Evolutionary conservation across 208 protist species (phyloP).

Genomic region (Entamoeba moshkovskii): DNA sequence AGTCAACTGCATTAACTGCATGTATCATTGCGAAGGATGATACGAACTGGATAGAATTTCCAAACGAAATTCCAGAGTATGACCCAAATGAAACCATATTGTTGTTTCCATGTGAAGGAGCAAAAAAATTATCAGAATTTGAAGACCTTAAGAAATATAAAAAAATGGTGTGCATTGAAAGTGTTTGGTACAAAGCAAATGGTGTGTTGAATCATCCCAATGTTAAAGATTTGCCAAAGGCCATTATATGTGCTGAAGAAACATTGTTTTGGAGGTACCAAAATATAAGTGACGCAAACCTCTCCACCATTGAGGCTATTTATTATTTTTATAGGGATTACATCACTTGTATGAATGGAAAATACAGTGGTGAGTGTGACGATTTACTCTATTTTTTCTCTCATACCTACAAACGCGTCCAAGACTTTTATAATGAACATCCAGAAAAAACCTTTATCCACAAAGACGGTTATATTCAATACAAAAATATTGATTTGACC

Average conservation of each 20-base stretch:
- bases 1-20: conserved; percentile 25
- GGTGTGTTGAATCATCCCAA: conserved; percentile 3
- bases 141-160: conserved; percentile 13
- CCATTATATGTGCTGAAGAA: conserved; percentile 12
- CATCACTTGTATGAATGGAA: conserved; percentile 8
- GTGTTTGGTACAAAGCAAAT: conserved; percentile 16
- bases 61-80: conserved; percentile 20
- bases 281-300: not conserved
- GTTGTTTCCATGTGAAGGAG: conserved; percentile 15
- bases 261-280: conserved; percentile 27
- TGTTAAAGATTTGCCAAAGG: not conserved
- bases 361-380: conserved; percentile 13
- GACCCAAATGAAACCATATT: conserved; percentile 19
- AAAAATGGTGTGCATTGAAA: conserved; percentile 23
- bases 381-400: conserved; percentile 13
- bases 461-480: conserved; percentile 17
- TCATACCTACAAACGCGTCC: not conserved
- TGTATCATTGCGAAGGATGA: not conserved
- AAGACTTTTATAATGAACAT: not conserved
- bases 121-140: not conserved
- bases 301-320: conserved; percentile 29
- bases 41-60: conserved; percentile 17
- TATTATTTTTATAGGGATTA: conserved; percentile 29
- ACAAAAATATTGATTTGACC: not conserved
- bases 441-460: not conserved